Conservation (phyloP, 2,329 filamentous ascomycete genomes). For the Xylaria sp. region DNA sequence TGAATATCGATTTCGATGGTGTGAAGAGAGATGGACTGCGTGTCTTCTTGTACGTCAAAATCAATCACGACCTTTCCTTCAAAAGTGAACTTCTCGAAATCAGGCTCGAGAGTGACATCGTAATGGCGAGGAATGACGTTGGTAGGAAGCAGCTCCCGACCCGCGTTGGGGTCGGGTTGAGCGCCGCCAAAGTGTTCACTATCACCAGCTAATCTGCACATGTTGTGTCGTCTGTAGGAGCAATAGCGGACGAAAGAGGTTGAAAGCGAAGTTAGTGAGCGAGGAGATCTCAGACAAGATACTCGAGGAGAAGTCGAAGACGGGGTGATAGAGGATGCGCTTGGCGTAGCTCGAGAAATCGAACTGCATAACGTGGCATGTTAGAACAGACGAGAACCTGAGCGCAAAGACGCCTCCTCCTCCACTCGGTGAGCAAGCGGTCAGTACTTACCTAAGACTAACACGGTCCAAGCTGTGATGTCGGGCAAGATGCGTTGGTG, state of each 20-base stretch:
- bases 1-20: constrained; percentile 85
- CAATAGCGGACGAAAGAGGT: constrained; percentile 55
- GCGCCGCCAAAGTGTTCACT: constrained; percentile 60
- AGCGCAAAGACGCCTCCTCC: background rate
- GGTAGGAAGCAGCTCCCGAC: constrained; percentile 83
- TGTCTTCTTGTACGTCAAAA: constrained; percentile 83
- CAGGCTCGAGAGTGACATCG: constrained; percentile 86
- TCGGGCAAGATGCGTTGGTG: constrained; percentile 18
- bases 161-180: constrained; percentile 60
- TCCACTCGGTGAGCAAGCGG: constrained; percentile 10
- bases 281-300: constrained; percentile 20
- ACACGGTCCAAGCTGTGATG: constrained; percentile 29
- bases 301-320: constrained; percentile 20
- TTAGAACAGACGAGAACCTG: constrained; percentile 13
- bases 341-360: constrained; percentile 16
- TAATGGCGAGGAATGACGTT: constrained; percentile 95
- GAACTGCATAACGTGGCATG: constrained; percentile 16
- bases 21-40: constrained; percentile 85
- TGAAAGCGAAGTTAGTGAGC: constrained; percentile 28
- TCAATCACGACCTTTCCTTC: constrained; percentile 85
- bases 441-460: constrained; percentile 26
- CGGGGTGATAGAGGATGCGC: constrained; percentile 28
- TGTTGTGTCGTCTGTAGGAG: constrained; percentile 74
- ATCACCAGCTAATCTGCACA: constrained; percentile 70
- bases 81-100: constrained; percentile 87